Conservation (phyloP, 208 protist genomes). For the Wallacemonas sp. region DNA sequence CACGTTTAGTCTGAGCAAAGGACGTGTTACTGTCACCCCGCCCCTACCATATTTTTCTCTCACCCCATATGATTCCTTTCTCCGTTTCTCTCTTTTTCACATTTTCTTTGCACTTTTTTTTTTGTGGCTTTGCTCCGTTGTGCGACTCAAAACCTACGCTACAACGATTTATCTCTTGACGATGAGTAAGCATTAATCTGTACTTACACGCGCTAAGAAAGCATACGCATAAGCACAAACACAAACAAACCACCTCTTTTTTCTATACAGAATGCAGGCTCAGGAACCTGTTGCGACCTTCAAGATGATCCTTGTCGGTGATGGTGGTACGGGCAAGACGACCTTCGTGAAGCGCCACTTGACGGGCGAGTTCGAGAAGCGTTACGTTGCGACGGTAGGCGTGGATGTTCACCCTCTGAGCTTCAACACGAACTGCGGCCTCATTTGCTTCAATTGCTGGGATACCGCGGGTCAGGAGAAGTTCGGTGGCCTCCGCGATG, state of each 20-base stretch:
- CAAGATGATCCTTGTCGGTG: constrained; percentile 99
- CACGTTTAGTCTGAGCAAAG: too few relatives aligned
- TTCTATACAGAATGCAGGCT: background rate
- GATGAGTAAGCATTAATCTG: too few relatives aligned
- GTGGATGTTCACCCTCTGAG: constrained; percentile 98
- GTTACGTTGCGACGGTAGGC: constrained; percentile 97
- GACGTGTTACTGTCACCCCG: too few relatives aligned
- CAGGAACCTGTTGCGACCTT: constrained; percentile 87
- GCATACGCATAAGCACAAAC: too few relatives aligned
- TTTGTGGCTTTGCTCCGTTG: too few relatives aligned
- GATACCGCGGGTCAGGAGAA: constrained; percentile 99
- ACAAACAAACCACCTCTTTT: background rate
- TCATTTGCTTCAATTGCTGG: constrained; percentile 99
- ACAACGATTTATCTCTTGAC: too few relatives aligned
- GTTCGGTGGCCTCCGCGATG: constrained; percentile 99
- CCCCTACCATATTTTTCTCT: background rate
- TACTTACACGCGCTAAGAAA: too few relatives aligned
- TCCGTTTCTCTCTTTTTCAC: constrained; percentile 22
- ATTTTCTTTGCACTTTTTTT: background rate
- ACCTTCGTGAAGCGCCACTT: constrained; percentile 99
- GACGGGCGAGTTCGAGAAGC: constrained; percentile 99
- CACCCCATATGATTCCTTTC: constrained; percentile 5
- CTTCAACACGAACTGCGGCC: constrained; percentile 99
- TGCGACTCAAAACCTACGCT: too few relatives aligned
- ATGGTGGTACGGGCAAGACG: constrained; percentile 99